These are phyloP conservation scores for Salvia hispanica DNA, from an alignment of 257 asterid genomes.

Conservation along the genomic window DNA sequence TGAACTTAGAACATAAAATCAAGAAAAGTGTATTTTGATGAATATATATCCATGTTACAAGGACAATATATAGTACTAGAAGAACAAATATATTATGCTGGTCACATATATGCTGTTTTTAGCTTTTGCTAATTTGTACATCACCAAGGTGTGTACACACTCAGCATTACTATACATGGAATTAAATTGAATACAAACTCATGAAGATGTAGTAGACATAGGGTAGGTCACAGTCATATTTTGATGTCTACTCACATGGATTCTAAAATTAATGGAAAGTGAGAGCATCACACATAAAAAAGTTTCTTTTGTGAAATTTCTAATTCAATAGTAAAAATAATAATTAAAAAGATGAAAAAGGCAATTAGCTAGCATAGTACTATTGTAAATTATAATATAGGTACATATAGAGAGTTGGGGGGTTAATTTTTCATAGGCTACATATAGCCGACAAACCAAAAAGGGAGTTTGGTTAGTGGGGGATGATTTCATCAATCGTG, in stretches of 20 bases:
- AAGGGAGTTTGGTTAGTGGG: constrained; percentile 28
- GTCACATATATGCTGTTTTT: constrained; percentile 22
- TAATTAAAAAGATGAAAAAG: constrained; percentile 2
- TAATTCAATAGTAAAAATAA: neutral
- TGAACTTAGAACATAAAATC: constrained; percentile 3
- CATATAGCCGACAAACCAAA: constrained; percentile 56
- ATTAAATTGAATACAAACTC: constrained; percentile 19
- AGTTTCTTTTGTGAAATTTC: constrained; percentile 24
- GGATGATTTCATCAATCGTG: constrained; percentile 24
- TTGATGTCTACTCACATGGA: constrained; percentile 50
- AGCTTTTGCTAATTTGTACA: constrained; percentile 31
- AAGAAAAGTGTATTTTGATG: constrained; percentile 21
- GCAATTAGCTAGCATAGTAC: constrained; percentile 12
- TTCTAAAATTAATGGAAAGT: constrained; percentile 31
- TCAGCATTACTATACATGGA: constrained; percentile 31
- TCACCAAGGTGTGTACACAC: constrained; percentile 29
- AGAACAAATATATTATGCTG: constrained; percentile 25
- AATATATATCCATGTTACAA: constrained; percentile 19
- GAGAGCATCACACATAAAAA: constrained; percentile 30
- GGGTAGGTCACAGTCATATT: constrained; percentile 34
- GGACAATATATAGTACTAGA: constrained; percentile 19
- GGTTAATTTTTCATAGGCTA: constrained; percentile 40
- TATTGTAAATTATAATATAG: constrained; percentile 1
- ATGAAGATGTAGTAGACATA: constrained; percentile 23
- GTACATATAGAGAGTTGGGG: constrained; percentile 7